Evolutionary conservation across 208 protist species (phyloP).

Genomic region (Vickermania ingenoplastis): DNA sequence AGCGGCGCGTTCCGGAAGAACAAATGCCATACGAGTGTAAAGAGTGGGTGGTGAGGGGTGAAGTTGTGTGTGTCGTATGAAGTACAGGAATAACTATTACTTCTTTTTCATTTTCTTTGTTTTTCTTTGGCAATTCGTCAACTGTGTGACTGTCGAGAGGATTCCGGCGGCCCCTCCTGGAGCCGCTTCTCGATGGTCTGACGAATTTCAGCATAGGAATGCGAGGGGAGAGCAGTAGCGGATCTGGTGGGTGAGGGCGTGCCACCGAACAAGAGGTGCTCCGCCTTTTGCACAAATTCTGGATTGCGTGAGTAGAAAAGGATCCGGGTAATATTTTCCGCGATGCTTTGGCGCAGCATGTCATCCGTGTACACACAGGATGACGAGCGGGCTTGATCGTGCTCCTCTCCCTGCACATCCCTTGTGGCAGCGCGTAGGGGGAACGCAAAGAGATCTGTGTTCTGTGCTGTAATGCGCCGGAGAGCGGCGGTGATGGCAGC

Average conservation of each 20-base stretch:
- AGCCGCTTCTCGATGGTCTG: conserved; percentile 4
- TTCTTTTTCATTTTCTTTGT: no score
- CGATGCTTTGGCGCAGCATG: conserved; percentile 34
- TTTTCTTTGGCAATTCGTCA: no score
- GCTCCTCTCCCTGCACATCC: neutral
- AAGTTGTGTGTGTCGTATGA: no score
- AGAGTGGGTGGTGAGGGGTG: neutral
- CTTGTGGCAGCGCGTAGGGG: neutral
- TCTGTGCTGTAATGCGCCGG: conserved; percentile 23
- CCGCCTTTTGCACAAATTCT: conserved; percentile 41
- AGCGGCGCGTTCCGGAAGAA: no score
- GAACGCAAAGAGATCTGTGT: conserved; percentile 34
- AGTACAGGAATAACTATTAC: no score
- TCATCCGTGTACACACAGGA: conserved; percentile 5
- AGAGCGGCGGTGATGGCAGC: conserved; percentile 22
- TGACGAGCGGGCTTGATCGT: neutral
- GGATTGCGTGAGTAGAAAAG: conserved; percentile 30
- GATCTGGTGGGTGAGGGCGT: neutral
- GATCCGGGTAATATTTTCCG: conserved; percentile 49
- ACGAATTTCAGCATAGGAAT: conserved; percentile 1
- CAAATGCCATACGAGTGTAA: no score
- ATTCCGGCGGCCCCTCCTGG: neutral
- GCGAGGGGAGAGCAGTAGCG: neutral
- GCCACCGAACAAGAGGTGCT: conserved; percentile 28
- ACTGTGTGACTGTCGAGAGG: neutral